Percentiles rank a stretch among this genome's conserved stretches.
phyloP scores from a whole-genome alignment of 1,284 basidiomycete genomes.

The Malassezia dermatis region DNA sequence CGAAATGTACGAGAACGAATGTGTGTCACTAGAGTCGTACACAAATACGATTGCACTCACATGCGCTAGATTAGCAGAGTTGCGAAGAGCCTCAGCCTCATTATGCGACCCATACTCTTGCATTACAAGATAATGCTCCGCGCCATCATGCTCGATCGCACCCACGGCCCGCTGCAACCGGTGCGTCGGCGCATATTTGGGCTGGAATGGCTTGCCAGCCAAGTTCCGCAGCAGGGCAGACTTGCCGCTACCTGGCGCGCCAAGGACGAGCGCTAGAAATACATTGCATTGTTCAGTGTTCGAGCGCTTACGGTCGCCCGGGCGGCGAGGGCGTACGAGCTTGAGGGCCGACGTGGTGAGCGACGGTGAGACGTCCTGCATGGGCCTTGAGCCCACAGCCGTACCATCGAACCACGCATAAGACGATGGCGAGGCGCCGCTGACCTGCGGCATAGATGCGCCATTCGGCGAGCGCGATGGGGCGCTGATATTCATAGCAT shows the following conservation, averaged over 20 bases:
- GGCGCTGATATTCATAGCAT: conserved; percentile 11
- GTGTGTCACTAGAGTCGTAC: conserved; percentile 94
- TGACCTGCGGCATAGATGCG: conserved; percentile 3
- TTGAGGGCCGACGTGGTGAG: conserved; percentile 37
- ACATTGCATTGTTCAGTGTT: conserved; percentile 36
- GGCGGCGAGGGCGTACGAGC: conserved; percentile 53
- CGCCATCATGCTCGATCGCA: conserved; percentile 83
- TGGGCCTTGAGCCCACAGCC: background rate
- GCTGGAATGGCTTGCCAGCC: conserved; percentile 60
- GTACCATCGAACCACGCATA: conserved; percentile 17
- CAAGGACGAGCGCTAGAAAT: conserved; percentile 68
- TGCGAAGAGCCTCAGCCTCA: conserved; percentile 79
- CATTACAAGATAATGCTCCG: conserved; percentile 78
- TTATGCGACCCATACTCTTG: conserved; percentile 82
- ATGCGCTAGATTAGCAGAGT: conserved; percentile 76
- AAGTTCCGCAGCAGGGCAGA: conserved; percentile 75
- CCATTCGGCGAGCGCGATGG: conserved; percentile 14
- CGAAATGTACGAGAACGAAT: conserved; percentile 95
- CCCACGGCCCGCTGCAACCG: conserved; percentile 86
- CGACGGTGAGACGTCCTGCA: conserved; percentile 20
- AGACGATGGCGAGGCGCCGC: conserved; percentile 8
- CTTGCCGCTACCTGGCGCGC: conserved; percentile 91
- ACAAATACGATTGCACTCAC: conserved; percentile 92
- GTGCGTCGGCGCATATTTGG: conserved; percentile 69
- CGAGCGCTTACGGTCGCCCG: conserved; percentile 62